A percentile compares a stretch with the other conserved stretches of the same genome.
These are phyloP conservation scores for Ceratobasidium sp. DNA, from an alignment of 1,284 basidiomycete genomes.

Conservation along the genomic window DNA sequence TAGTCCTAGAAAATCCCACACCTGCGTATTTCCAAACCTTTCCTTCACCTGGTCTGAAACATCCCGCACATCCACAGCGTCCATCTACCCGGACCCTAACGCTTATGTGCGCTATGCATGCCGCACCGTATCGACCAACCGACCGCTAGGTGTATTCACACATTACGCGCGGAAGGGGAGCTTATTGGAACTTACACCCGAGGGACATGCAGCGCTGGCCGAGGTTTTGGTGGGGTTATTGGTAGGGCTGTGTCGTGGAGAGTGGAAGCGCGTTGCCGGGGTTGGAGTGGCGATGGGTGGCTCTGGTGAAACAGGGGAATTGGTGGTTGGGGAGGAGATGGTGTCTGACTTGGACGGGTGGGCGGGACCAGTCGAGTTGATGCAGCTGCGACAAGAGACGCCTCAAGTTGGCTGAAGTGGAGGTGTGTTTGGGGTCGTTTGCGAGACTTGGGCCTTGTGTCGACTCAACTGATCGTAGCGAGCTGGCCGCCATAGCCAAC, in stretches of 20 bases:
- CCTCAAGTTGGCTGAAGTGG: background rate
- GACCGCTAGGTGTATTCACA: slow-evolving; percentile 2
- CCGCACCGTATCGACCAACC: background rate
- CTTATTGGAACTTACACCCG: slow-evolving; percentile 7
- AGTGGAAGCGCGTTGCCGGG: slow-evolving; percentile 16
- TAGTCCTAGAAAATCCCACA: background rate
- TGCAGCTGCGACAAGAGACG: background rate
- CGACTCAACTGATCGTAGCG: too few relatives aligned
- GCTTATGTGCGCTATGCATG: slow-evolving; percentile 7
- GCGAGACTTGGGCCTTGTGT: background rate
- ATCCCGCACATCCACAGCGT: slow-evolving; percentile 11
- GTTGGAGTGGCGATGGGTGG: background rate
- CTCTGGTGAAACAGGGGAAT: background rate
- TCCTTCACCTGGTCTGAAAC: slow-evolving; percentile 8
- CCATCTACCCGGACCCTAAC: slow-evolving; percentile 15
- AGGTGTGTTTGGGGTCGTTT: background rate
- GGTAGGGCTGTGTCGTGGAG: background rate
- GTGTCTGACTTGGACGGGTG: slow-evolving; percentile 24
- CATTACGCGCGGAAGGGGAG: slow-evolving; percentile 11
- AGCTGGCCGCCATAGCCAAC: too few relatives aligned
- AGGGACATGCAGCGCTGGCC: background rate
- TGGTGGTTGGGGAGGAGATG: slow-evolving; percentile 23
- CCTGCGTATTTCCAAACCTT: background rate
- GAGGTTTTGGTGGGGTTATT: slow-evolving; percentile 16
- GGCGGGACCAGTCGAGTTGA: slow-evolving; percentile 17